Evolutionary conservation across 306 rosid species (phyloP), one percentile per base, ranked within the genome.

Genomic region (Hylodesmum podocarpum): DNA sequence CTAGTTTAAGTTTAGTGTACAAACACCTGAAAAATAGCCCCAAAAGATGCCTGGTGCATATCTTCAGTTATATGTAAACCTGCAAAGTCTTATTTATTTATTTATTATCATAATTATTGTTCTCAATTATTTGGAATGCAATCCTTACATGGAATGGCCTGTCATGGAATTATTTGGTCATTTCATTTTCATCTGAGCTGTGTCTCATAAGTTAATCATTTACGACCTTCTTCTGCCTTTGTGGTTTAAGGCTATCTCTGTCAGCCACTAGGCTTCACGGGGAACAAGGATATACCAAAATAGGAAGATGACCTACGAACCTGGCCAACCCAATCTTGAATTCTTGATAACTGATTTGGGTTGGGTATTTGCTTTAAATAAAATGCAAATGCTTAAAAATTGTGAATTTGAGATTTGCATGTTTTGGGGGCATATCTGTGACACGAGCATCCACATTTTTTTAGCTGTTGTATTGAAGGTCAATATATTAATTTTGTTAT

Each of bases 151-250:
- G 36, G 37, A 12, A 29, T 64, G 78, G 58, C 53, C 46, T 29
- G 77, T 39, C 70, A 64, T 77, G 47, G 77, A 50, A 67, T 76
- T 27, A 37, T 65, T 72, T 73, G 53, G 25, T 66, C 39, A 65
- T 79, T 64, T 83, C 78, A 47, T 73, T 47, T 77, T 85, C 88
- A 80, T 74, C 22, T 28, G 65, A 57, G 65, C 12, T 58, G 62
- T 54, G 16, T 57, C 65, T 28, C 65, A 58, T 29, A 59, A 59
- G 28, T 1, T 33, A 31, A 31, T 4, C 41, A 59, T 31, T 59
- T 29, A 57, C 8, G 68, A 54, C 43, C 40, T 22, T 9, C 58
- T 15, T 27, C 43, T 66, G 51, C 62, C 76, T 53, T 73, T 49
- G 46, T 74, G 81, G 67, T 61, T 76, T 66, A 44, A 33, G 70